Conservation (phyloP, 164 flowering plant genomes). For the Piper longum region DNA sequence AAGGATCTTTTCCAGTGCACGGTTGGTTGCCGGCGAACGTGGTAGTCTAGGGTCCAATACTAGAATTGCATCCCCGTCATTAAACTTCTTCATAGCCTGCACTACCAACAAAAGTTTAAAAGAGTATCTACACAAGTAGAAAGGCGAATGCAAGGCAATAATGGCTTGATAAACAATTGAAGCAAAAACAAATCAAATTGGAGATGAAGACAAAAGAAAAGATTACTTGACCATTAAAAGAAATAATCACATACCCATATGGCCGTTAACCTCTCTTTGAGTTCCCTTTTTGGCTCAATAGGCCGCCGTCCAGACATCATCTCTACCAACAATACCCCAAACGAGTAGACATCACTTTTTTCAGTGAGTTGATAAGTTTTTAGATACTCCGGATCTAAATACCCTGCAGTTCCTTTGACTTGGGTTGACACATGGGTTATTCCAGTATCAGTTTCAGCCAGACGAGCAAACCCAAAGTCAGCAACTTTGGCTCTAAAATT, state of each 20-base stretch:
- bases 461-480: slow-evolving; percentile 88
- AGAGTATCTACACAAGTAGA: no score
- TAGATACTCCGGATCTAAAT: slow-evolving; percentile 90
- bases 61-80: slow-evolving; percentile 46
- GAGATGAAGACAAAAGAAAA: background rate
- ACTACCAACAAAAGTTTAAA: slow-evolving; percentile 4
- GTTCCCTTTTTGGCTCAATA: slow-evolving; percentile 59
- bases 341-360: slow-evolving; percentile 93
- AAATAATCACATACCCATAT: slow-evolving; percentile 52
- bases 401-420: slow-evolving; percentile 98
- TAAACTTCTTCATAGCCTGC: slow-evolving; percentile 77
- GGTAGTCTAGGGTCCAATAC: slow-evolving; percentile 63
- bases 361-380: slow-evolving; percentile 86
- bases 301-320: slow-evolving; percentile 80
- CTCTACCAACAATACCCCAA: slow-evolving; percentile 87
- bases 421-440: slow-evolving; percentile 88
- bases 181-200: background rate
- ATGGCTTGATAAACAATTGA: background rate
- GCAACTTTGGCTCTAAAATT: slow-evolving; percentile 82
- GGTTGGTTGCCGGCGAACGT: slow-evolving; percentile 25
- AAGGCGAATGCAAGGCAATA: background rate
- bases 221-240: background rate
- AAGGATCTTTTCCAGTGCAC: slow-evolving; percentile 49
- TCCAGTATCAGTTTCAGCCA: slow-evolving; percentile 58
- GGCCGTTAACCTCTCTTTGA: slow-evolving; percentile 59